Base-by-base conservation (phyloP, 208 protist genomes). In the Angomonas deanei region DNA sequence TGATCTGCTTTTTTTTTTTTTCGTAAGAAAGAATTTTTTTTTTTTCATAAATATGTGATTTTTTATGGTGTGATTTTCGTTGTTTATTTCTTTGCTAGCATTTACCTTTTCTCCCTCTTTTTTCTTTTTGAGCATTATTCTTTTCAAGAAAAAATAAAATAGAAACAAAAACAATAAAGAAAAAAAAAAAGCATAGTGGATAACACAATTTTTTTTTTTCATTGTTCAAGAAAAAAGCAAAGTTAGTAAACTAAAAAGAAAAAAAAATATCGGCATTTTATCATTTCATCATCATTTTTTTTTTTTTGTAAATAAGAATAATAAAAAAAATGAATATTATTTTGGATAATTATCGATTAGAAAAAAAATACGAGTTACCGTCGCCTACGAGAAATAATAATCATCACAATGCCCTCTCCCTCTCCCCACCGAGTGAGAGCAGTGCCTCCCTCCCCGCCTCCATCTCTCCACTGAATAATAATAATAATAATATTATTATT, bases 1-100 rank as follows among this genome's bases (percentile, higher is more conserved):
- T 50, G 32, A 19, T n/a, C 30, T 3, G 3, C 32, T 62, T 24
- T 72, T 13, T 60, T 52, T 61, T 19, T 19, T 34, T 39, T 34
- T 50, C n/a, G n/a, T 34, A 17, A 39, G 46, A 32, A 26, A 32
- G 0, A 47, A 47, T 54, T 60, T 68, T 78, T 49, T 63, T 23
- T 38, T 42, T 53, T 27, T 64, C 36, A 66, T 64, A 66, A 66
- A 38, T 46, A 19, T n/a, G 23, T 3, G 3, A 33, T 62, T 24
- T 72, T 13, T 60, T 30, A 55, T n/a, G n/a, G n/a, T n/a, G n/a
- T n/a, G n/a, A n/a, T n/a, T n/a, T n/a, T n/a, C n/a, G n/a, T n/a
- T n/a, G n/a, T 52, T 61, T 19, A n/a, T 34, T 39, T 34, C 32
- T 42, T 61, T 27, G 5, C 28, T 24, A 2, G 5, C 48, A 23